Evolutionary conservation across 345 rosid genomes (phyloP).

Genomic region (Hibiscus tridactylites): DNA sequence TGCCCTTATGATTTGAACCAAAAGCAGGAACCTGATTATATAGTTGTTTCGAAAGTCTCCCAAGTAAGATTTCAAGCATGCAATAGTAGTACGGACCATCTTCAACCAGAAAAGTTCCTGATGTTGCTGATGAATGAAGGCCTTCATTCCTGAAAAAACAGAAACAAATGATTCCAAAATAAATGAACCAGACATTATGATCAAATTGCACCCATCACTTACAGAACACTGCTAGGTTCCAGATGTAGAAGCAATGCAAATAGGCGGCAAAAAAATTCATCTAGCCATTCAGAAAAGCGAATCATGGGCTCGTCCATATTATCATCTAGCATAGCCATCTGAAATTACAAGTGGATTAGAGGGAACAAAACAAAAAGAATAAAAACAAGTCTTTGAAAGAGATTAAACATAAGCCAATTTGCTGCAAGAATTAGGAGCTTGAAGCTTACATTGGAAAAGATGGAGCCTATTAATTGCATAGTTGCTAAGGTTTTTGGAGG

Average conservation of each 20-base stretch:
- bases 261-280: slow-evolving; percentile 86
- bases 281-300: slow-evolving; percentile 89
- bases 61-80: slow-evolving; percentile 96
- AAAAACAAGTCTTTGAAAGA: background rate
- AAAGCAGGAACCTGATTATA: slow-evolving; percentile 60
- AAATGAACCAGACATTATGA: background rate
- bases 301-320: slow-evolving; percentile 54
- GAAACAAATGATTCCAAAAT: slow-evolving; percentile 3
- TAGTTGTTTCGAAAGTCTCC: slow-evolving; percentile 76
- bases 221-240: slow-evolving; percentile 90
- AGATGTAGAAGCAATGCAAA: slow-evolving; percentile 82
- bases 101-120: slow-evolving; percentile 95
- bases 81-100: slow-evolving; percentile 96
- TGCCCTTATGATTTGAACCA: slow-evolving; percentile 14
- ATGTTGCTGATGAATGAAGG: slow-evolving; percentile 75
- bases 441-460: slow-evolving; percentile 89
- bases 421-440: background rate
- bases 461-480: slow-evolving; percentile 92
- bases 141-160: slow-evolving; percentile 74
- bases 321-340: slow-evolving; percentile 87
- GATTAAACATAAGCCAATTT: background rate
- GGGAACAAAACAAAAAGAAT: background rate
- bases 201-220: slow-evolving; percentile 27
- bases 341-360: slow-evolving; percentile 15
- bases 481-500: slow-evolving; percentile 98